phyloP scores from a whole-genome alignment of 1,284 basidiomycete species.

The Xerocomus cyaneibrunnescens region DNA sequence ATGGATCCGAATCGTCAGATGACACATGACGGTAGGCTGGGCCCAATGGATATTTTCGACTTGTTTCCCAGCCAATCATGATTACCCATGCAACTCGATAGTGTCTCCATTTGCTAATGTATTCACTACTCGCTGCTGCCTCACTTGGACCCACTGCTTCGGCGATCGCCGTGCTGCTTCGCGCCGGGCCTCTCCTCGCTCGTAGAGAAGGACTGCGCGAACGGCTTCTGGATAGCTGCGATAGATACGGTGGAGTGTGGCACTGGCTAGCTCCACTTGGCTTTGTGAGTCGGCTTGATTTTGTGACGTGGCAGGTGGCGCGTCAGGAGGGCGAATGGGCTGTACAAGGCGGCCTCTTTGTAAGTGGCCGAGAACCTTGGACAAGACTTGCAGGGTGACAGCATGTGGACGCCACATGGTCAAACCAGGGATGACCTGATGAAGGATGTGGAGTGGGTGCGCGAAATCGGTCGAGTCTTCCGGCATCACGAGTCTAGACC shows the following conservation, averaged over 20 bases:
- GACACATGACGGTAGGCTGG: conserved; percentile 28
- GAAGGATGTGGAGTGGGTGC: conserved; percentile 58
- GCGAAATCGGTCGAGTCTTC: conserved; percentile 42
- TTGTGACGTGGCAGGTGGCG: conserved; percentile 16
- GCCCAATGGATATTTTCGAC: conserved; percentile 7
- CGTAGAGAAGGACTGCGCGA: conserved; percentile 41
- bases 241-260: conserved; percentile 45
- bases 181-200: conserved; percentile 34
- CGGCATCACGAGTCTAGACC: conserved; percentile 17
- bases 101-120: conserved; percentile 30
- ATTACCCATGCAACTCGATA: conserved; percentile 18
- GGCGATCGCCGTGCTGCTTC: conserved; percentile 15
- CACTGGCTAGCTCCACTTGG: conserved; percentile 36
- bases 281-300: conserved; percentile 22
- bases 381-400: conserved; percentile 47
- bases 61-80: conserved; percentile 18
- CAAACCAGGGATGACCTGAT: conserved; percentile 63
- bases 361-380: conserved; percentile 46
- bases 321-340: conserved; percentile 36
- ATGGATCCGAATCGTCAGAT: conserved; percentile 47
- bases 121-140: conserved; percentile 23
- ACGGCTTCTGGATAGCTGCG: conserved; percentile 52
- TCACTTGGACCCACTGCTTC: conserved; percentile 22
- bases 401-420: conserved; percentile 64
- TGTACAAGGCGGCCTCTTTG: conserved; percentile 50